Base-by-base conservation (phyloP, 2,329 filamentous ascomycete genomes). In the Aureobasidium musti region DNA sequence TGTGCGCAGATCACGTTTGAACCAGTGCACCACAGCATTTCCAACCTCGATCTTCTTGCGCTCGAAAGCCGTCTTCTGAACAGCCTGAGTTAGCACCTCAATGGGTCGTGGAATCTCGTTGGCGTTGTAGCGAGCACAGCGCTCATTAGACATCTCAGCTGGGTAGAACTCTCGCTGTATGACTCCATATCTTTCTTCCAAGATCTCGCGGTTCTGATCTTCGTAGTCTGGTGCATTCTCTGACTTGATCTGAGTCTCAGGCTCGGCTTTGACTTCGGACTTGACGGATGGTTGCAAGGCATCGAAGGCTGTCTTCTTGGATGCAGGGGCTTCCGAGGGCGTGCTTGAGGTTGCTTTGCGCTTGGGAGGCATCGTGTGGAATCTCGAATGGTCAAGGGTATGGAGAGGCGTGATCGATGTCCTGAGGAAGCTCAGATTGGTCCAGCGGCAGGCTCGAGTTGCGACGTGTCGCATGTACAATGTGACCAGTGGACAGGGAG, bases 1-100 rank as follows among this genome's bases (percentile, higher is more conserved):
- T 1, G 84, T 82, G 2, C 92, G 84, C 60, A 96, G 78, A 75
- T 97, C 93, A 73, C 86, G 87, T 78, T 95, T 96, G 81, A 94
- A 97, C 92, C 92, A 97, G 77, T 96, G 91, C 0, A 96, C 85
- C 0, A 96, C 89, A 0, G 88, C 86, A 30, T 85, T 80, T 35
- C 85, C 84, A 0, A 83, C 79, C 1, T 78, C 69, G 14, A 90
- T 82, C 1, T 79, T 76, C 33, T 82, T 79, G 10, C 90, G 83
- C 41, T 78, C 75, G 0, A 77, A 72, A 2, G 81, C 77, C 0
- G 91, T 95, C 1, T 87, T 84, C 28, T 82, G 75, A 5, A 92
- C 81, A 0, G 88, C 87, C 0, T 80, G 75, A 6, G 86, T 75
- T 2, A 97, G 82, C 0, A 84, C 77, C 71, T 92, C 87, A 23